Percentiles rank a stretch among this genome's conserved stretches.
Evolutionary conservation across 2,329 filamentous ascomycete species (phyloP).

Genomic region (Fusarium chaquense): DNA sequence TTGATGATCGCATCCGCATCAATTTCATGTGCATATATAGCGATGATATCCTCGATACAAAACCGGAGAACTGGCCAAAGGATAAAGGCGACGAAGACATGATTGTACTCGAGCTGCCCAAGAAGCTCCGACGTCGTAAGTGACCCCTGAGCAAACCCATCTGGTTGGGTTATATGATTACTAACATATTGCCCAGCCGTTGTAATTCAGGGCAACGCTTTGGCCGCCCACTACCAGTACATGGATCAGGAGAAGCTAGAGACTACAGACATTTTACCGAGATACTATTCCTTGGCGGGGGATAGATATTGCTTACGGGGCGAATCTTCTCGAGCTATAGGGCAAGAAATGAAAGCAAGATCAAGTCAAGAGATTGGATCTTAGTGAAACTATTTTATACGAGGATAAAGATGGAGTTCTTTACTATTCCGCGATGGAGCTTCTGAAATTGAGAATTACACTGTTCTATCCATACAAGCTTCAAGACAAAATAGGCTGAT

Average conservation of each 20-base stretch:
- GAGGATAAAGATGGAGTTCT: background rate
- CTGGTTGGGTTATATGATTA: background rate
- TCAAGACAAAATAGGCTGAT: background rate
- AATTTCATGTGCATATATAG: constrained; percentile 39
- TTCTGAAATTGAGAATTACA: background rate
- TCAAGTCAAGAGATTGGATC: background rate
- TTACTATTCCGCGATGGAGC: background rate
- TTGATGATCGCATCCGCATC: constrained; percentile 34
- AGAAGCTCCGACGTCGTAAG: constrained; percentile 32
- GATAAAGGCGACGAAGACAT: constrained; percentile 19
- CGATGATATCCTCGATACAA: constrained; percentile 31
- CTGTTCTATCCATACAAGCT: background rate
- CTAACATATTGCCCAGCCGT: constrained; percentile 21
- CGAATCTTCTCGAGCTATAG: background rate
- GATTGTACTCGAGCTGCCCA: constrained; percentile 31
- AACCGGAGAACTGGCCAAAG: constrained; percentile 15
- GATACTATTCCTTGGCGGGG: constrained; percentile 30
- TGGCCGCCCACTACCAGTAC: constrained; percentile 39
- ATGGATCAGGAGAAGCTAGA: constrained; percentile 13
- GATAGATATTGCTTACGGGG: constrained; percentile 26
- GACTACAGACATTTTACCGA: constrained; percentile 24
- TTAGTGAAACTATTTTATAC: background rate
- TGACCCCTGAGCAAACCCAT: background rate
- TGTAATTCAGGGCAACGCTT: constrained; percentile 26
- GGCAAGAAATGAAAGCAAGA: constrained; percentile 4